Base-by-base conservation (phyloP, 768 basidiomycete species). In the Lepiota brunneoincarnata region DNA sequence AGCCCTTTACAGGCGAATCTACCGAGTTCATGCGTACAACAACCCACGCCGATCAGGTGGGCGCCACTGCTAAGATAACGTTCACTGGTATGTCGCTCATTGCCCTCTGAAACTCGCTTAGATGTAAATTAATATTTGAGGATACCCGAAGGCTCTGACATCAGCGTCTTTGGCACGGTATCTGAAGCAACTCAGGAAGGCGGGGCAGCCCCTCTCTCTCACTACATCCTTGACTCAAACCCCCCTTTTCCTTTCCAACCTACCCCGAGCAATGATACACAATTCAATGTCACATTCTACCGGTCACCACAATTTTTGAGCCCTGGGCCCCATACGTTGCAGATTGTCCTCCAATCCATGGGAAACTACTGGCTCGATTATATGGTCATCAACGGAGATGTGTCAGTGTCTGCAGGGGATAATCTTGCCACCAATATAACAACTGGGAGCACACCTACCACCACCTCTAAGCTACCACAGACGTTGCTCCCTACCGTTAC, bases 231-330 rank as follows among this genome's bases (percentile, higher is more conserved):
- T 7, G 47, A 49, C 20, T 49, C 47, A 36, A 37, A 37, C 0
- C 11, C 34, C 10, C 35, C 47, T 0, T 4, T 26, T 18, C 15
- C 11, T n/a, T 49, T 21, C 37, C 36, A 10, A 10, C 28, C 47
- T 38, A 14, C 15, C 2, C 21, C 35, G 1, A 36, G 20, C 36
- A 38, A 49, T 12, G 35, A 49, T 20, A 49, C 20, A 11, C 47
- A 49, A 20, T 49, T 23, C n/a, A 49, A 28, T 14, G 47, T 49
- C 23, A n/a, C 18, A n/a, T 49, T 49, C 35, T 49, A 49, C 21
- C 34, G 24, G 31, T 39, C 47, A n/a, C 20, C 34, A 4, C 31
- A 31, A 31, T 2, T 4, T 24, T 26, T 49, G 20, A 24, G 17
- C 21, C 6, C 20, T 21, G 34, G 36, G 20, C 7, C 21, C 2